A percentile compares a stretch with the other conserved stretches of the same genome.
phyloP scores from a whole-genome alignment of 2,329 filamentous ascomycete genomes.

The Diaporthe amygdali region DNA sequence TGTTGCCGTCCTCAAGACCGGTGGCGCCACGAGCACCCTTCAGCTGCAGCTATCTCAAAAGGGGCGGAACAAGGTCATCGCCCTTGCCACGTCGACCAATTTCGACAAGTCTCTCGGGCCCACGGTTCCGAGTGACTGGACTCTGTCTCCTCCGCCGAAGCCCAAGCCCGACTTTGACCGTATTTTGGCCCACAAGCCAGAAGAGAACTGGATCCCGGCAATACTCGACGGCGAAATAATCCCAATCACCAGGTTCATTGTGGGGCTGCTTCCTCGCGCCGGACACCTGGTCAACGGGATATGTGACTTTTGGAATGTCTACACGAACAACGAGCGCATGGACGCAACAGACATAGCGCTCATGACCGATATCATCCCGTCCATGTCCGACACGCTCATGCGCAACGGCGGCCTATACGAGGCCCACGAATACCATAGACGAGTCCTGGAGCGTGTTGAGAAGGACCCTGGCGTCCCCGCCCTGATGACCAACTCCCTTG shows the following conservation, averaged over 20 bases:
- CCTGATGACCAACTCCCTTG: slow-evolving; percentile 23
- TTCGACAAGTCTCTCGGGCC: slow-evolving; percentile 31
- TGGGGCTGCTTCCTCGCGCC: slow-evolving; percentile 29
- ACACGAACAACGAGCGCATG: slow-evolving; percentile 28
- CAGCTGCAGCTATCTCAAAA: slow-evolving; percentile 32
- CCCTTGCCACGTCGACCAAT: slow-evolving; percentile 31
- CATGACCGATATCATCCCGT: slow-evolving; percentile 34
- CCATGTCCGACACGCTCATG: slow-evolving; percentile 35
- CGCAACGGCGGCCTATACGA: slow-evolving; percentile 33
- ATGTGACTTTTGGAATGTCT: slow-evolving; percentile 33
- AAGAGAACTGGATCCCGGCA: slow-evolving; percentile 31
- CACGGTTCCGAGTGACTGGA: slow-evolving; percentile 26
- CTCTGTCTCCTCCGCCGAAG: slow-evolving; percentile 26
- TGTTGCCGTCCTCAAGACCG: slow-evolving; percentile 29
- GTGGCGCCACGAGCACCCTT: slow-evolving; percentile 28
- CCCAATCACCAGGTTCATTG: slow-evolving; percentile 25
- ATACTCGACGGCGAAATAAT: slow-evolving; percentile 30
- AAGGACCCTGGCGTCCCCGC: slow-evolving; percentile 30
- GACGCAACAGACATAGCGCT: slow-evolving; percentile 32
- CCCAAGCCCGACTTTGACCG: slow-evolving; percentile 32
- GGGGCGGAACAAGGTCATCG: slow-evolving; percentile 27
- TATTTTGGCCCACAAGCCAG: slow-evolving; percentile 25
- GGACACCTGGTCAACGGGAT: slow-evolving; percentile 29
- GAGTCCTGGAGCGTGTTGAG: slow-evolving; percentile 22
- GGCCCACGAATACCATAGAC: too few species aligned